Evolutionary conservation across 305 asterid species (phyloP), one percentile per base, ranked within the genome.

Genomic region (Fraxinus nigra): DNA sequence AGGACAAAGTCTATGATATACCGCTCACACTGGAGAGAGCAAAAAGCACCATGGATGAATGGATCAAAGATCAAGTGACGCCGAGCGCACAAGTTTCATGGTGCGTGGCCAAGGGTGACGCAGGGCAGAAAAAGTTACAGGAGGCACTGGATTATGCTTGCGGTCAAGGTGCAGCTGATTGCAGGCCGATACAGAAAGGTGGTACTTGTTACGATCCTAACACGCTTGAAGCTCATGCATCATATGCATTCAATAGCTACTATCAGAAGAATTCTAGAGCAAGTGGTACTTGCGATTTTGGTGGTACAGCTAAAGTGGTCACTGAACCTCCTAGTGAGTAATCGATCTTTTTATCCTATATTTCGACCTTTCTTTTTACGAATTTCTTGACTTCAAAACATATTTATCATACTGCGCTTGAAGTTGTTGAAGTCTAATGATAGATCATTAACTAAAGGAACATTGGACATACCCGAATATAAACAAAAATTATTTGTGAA

Each of bases 1-100:
- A 91, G 85, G 32, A 86, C 74, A 89, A 85, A 38, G 97, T 92
- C 0, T 92, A 92, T 38, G 85, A 89, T 0, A 87, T 92, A 20
- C 85, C 86, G 0, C 83, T 92, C 0, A 87, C 90, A 0, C 30
- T 0, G 3, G 85, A 22, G 78, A 90, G 28, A 1, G 72, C 86
- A 51, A 26, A 54, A 11, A 18, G 59, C 59, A 9, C 0, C 59
- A 48, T 48, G 82, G 4, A 38, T 13, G 63, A 46, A 37, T 46
- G 85, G 33, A 91, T 88, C 72, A 89, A 86, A 81, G 79, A 9
- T 26, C 79, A 79, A 82, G 92, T 85, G 59, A 48, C 59, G 59
- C 59, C 59, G 20, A 48, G 59, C 59, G 7, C 20, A 48, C 59
- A 48, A 48, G 20, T 48, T 48, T 48, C 59, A 5, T 48, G 59